Evolutionary conservation across 495 filamentous ascomycete genomes (phyloP), one percentile per base, ranked within the genome.

Genomic region (Hypomontagnella submonticulosa): DNA sequence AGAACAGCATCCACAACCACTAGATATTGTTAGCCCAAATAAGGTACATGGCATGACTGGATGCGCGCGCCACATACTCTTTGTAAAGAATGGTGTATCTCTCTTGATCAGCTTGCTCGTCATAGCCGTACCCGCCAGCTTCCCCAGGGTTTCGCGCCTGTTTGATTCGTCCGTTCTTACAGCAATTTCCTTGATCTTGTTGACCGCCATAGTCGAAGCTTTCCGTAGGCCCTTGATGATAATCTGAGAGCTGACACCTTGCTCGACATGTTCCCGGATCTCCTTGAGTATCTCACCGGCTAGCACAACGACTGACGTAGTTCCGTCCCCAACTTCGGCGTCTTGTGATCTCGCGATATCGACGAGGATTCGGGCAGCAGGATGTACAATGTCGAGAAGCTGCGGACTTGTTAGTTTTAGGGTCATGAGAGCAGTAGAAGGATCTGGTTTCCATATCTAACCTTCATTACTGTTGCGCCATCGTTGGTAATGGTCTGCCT

Each of bases 401-500:
- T 97, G 74, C 20, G 27, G 16, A 46, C 18, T 5, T 10, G 1
- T 58, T 65, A 50, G 33, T 52, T 8, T 57, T 1, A 30, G 15
- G 42, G 23, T 16, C 43, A 19, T 40, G 20, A 18, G n/a, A 13
- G 13, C 3, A 15, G 41, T 4, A 38, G 36, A 12, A 1, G 27
- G 5, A 16, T 36, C 7, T 40, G 11, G 54, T 18, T 27, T n/a
- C 3, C 6, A 6, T 27, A 6, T 67, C 83, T 69, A 74, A 93
- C 92, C 87, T 97, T 97, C 95, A 99, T 99, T 41, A 98, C 95
- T 18, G 95, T 99, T 41, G 95, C 95, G 73, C 95, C 95, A 85
- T 99, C 95, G 77, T 99, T 99, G 47, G 95, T 99, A 71, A 99
- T 97, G 66, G 95, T 99, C 81, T 96, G 92, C 75, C 77, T 89